Percentiles rank a stretch among this genome's conserved stretches.
phyloP scores from a whole-genome alignment of 164 flowering plant species.

The Stephania japonica region DNA sequence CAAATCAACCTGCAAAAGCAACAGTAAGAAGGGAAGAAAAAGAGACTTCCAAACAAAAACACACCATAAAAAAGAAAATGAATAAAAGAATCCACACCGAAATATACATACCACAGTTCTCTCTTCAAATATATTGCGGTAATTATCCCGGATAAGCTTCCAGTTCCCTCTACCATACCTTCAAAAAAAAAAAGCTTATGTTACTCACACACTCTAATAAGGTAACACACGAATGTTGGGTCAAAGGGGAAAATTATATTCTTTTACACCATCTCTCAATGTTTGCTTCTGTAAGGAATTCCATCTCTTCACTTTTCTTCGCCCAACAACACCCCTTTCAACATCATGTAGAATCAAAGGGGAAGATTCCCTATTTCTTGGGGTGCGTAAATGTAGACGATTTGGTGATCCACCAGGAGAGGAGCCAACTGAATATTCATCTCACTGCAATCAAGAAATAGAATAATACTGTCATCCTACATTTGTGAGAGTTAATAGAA shows the following conservation, averaged over 20 bases:
- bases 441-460: slow-evolving; percentile 40
- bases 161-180: slow-evolving; percentile 66
- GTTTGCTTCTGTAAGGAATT: slow-evolving; percentile 63
- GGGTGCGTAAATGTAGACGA: slow-evolving; percentile 31
- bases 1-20: slow-evolving; percentile 45
- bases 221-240: too few species aligned
- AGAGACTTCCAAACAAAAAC: too few species aligned
- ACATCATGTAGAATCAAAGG: slow-evolving; percentile 39
- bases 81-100: neutral
- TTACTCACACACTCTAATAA: neutral
- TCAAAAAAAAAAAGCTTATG: slow-evolving; percentile 1
- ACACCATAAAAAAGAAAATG: too few species aligned
- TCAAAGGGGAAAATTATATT: slow-evolving; percentile 39
- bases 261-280: slow-evolving; percentile 47
- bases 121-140: slow-evolving; percentile 40
- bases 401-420: slow-evolving; percentile 25
- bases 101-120: slow-evolving; percentile 47
- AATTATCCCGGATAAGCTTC: slow-evolving; percentile 39
- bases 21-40: neutral
- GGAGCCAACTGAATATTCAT: slow-evolving; percentile 35
- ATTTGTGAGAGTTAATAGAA: too few species aligned
- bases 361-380: slow-evolving; percentile 30
- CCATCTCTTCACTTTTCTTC: slow-evolving; percentile 53
- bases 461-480: too few species aligned
- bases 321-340: slow-evolving; percentile 19